A percentile compares a stretch with the other conserved stretches of the same genome.
These are phyloP conservation scores for Daphne laureola DNA, from an alignment of 441 rosid genomes.

Conservation along the genomic window DNA sequence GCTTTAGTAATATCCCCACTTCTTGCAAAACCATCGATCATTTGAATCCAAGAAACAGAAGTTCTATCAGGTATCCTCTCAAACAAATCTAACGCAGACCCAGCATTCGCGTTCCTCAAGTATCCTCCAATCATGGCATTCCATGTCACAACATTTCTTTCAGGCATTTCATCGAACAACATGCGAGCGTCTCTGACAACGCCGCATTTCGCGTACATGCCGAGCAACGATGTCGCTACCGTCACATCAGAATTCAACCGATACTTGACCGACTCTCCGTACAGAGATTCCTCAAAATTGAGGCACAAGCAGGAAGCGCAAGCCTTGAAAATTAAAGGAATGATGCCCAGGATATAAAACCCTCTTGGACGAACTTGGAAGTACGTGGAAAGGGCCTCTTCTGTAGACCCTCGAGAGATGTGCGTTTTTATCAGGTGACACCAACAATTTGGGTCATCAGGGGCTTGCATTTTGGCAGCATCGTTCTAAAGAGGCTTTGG, in stretches of 20 bases:
- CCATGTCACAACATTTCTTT: slow-evolving; percentile 41
- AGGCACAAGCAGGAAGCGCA: slow-evolving; percentile 24
- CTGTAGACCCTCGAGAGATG: slow-evolving; percentile 16
- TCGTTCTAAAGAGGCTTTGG: too few species aligned
- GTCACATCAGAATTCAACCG: slow-evolving; percentile 27
- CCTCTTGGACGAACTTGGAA: slow-evolving; percentile 25
- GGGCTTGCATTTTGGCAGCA: background rate
- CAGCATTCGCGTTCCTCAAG: slow-evolving; percentile 21
- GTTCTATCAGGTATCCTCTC: slow-evolving; percentile 23
- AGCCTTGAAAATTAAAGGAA: slow-evolving; percentile 40
- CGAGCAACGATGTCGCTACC: slow-evolving; percentile 38
- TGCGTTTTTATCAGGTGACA: slow-evolving; percentile 21
- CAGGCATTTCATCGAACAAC: slow-evolving; percentile 43
- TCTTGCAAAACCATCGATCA: slow-evolving; percentile 42
- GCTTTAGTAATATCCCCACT: slow-evolving; percentile 29
- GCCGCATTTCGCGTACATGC: slow-evolving; percentile 30
- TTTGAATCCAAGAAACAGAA: slow-evolving; percentile 45
- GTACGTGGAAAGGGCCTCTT: slow-evolving; percentile 27
- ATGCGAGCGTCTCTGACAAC: slow-evolving; percentile 23
- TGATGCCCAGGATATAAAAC: slow-evolving; percentile 19
- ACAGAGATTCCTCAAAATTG: slow-evolving; percentile 28
- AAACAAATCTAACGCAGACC: slow-evolving; percentile 35
- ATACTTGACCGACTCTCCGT: slow-evolving; percentile 34
- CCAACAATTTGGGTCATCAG: slow-evolving; percentile 28
- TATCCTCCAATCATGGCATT: slow-evolving; percentile 50